Base-by-base conservation (phyloP, 129 eudicot genomes). In the Erigeron canadensis region DNA sequence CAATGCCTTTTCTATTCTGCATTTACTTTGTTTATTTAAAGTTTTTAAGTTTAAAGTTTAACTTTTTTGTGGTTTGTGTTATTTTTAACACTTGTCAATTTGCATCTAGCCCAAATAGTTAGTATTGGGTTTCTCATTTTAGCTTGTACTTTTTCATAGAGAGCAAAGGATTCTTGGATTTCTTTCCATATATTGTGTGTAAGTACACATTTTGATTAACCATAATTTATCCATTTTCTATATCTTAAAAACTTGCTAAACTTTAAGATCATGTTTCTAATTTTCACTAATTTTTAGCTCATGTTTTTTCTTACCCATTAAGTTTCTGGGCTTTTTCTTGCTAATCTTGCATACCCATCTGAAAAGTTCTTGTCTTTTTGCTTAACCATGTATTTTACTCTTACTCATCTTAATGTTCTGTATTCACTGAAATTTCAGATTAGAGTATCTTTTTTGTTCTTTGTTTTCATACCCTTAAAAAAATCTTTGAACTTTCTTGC, bases 131-230 rank as follows among this genome's bases (percentile, higher is more conserved):
- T 67, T 48, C 45, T 71, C 63, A 45, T 60, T 72, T 44, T 37
- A 67, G 54, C 18, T 77, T 50, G 39, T 6, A 41, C 40, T 70
- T 71, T 77, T 48, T 4, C 37, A 61, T 40, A 61, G 58, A 46
- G 54, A 61, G 50, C 70, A 50, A 42, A 38, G 44, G 65, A 40
- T 19, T 77, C 63, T 48, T 75, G 11, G 71, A 40, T 40, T 21
- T 77, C 7, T 40, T 61, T 51, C 47, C 42, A 62, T 70, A 60
- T 60, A 46, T 59, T 77, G 45, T 46, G 55, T 69, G 69, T 7
- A 65, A 65, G 68, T 75, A 68, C 67, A 67, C 41, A 1, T 28
- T 61, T 56, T 61, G 76, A 70, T 77, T 77, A 58, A 61, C 5
- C 60, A 60, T n/a, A 59, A 59, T 69, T 47, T 10, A 37, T 60